Evolutionary conservation across 495 filamentous ascomycete genomes (phyloP).

Genomic region (Usnea hakonensis): DNA sequence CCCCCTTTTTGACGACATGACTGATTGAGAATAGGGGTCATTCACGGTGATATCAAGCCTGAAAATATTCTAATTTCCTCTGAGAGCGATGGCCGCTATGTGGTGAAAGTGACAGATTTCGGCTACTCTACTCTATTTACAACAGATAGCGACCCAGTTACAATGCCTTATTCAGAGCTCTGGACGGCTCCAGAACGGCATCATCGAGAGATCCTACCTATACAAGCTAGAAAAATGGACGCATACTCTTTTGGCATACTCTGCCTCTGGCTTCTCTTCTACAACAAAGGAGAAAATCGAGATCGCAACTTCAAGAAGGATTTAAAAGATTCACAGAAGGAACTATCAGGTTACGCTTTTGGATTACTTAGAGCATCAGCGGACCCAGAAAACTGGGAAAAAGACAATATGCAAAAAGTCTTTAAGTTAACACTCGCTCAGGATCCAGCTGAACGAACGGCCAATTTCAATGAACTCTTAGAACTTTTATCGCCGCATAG

Average conservation of each 20-base stretch:
- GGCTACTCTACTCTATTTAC: conserved; percentile 3
- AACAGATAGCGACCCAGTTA: not conserved
- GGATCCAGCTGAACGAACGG: conserved; percentile 2
- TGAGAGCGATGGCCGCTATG: not conserved
- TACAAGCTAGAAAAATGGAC: conserved; percentile 10
- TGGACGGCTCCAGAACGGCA: conserved; percentile 11
- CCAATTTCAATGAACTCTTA: not conserved
- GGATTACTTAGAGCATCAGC: not conserved
- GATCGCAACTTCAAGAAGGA: conserved; percentile 3
- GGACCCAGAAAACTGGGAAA: not conserved
- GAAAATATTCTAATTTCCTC: not conserved
- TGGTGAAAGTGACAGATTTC: conserved; percentile 1
- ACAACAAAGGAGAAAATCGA: not conserved
- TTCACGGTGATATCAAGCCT: conserved; percentile 8
- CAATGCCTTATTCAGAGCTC: not conserved
- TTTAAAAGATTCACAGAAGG: not conserved
- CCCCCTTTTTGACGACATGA: not conserved
- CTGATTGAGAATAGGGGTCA: not conserved
- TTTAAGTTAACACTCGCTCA: not conserved
- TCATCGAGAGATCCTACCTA: not conserved
- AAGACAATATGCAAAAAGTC: not conserved
- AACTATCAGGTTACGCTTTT: not conserved
- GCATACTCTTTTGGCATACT: conserved; percentile 14
- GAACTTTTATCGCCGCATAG: conserved; percentile 1
- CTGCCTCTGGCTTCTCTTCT: conserved; percentile 12